Evolutionary conservation across 805 yeast species (phyloP).

Genomic region (Zygotorulaspora chibaensis): DNA sequence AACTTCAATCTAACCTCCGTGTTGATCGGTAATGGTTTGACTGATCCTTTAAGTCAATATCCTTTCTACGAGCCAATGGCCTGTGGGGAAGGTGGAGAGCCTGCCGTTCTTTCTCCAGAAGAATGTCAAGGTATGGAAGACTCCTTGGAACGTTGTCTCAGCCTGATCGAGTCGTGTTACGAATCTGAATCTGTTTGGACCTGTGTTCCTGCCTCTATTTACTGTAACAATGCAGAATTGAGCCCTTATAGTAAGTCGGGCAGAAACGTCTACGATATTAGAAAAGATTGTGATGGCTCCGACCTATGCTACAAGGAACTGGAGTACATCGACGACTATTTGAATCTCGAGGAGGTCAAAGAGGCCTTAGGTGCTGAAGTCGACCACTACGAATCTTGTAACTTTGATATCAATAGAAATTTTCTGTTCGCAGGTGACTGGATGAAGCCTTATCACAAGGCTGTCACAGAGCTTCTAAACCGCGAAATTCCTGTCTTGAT

Average conservation of each 20-base stretch:
- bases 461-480: constrained; percentile 68
- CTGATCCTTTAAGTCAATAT: constrained; percentile 79
- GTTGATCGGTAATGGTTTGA: constrained; percentile 85
- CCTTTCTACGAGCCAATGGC: constrained; percentile 88
- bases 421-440: constrained; percentile 87
- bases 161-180: constrained; percentile 76
- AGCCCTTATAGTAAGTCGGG: constrained; percentile 83
- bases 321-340: constrained; percentile 68
- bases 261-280: constrained; percentile 84
- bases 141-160: constrained; percentile 70
- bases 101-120: constrained; percentile 70
- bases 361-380: constrained; percentile 89
- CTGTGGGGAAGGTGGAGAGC: constrained; percentile 86
- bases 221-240: constrained; percentile 82
- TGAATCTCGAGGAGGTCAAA: constrained; percentile 73
- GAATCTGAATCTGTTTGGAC: constrained; percentile 67
- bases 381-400: constrained; percentile 69
- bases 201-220: constrained; percentile 86
- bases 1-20: constrained; percentile 67
- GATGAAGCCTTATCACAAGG: constrained; percentile 82
- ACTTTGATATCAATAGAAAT: constrained; percentile 70
- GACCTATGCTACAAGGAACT: constrained; percentile 75
- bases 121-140: constrained; percentile 70
- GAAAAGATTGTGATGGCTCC: constrained; percentile 68
- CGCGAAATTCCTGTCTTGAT: constrained; percentile 73